Evolutionary conservation across 768 basidiomycete species (phyloP).

Genomic region (Boletus coccyginus): DNA sequence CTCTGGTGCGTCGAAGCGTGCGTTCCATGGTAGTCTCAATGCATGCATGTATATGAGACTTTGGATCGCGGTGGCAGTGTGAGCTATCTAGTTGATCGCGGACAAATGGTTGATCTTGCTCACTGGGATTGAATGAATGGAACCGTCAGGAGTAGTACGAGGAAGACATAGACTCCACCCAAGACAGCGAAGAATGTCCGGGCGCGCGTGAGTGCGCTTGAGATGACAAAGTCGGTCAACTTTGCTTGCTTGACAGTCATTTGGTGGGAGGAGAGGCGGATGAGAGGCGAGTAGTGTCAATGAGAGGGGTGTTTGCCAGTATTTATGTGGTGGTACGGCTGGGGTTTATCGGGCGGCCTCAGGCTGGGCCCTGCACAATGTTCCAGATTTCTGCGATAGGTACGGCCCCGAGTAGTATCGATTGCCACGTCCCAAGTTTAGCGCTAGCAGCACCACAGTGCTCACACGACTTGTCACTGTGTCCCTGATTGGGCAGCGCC

Average conservation of each 20-base stretch:
- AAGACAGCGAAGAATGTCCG: slow-evolving; percentile 37
- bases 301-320: slow-evolving; percentile 11
- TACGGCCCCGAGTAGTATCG: background rate
- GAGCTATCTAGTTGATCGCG: slow-evolving; percentile 12
- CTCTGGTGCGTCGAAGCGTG: slow-evolving; percentile 68
- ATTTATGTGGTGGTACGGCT: slow-evolving; percentile 17
- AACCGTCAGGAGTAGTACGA: slow-evolving; percentile 52
- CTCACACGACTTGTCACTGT: slow-evolving; percentile 17
- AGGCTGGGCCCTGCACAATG: background rate
- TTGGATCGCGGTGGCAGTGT: slow-evolving; percentile 27
- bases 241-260: slow-evolving; percentile 12
- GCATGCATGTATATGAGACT: slow-evolving; percentile 64
- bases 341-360: no score
- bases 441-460: slow-evolving; percentile 2
- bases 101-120: slow-evolving; percentile 30
- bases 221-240: background rate
- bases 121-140: slow-evolving; percentile 72
- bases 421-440: background rate
- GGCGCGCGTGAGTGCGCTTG: slow-evolving; percentile 25
- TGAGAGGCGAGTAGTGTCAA: background rate
- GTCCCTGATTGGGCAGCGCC: background rate
- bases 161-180: slow-evolving; percentile 50
- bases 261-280: background rate
- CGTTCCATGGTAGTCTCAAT: slow-evolving; percentile 58
- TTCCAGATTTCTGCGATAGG: background rate